Evolutionary conservation across 1,284 basidiomycete species (phyloP), one percentile per base, ranked within the genome.

Genomic region (Agaricales sp.): DNA sequence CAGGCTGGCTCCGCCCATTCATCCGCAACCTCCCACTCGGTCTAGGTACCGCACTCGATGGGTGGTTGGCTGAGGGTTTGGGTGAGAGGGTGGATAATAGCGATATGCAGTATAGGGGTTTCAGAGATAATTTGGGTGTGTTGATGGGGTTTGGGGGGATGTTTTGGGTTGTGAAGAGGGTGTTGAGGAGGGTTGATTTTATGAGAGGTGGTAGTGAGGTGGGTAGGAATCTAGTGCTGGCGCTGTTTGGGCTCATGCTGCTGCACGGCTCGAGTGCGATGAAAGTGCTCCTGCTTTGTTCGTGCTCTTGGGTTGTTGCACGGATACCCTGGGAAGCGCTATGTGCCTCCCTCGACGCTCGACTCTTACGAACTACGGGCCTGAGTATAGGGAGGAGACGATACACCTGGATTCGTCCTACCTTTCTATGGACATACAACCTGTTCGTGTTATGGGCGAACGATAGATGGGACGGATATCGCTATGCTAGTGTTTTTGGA

Each of bases 241-340:
- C 30, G n/a, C 61, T 75, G 8, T 84, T 85, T 56, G 82, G 88
- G 2, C 47, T 79, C n/a, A 51, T 81, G 16, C 80, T 77, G 2
- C 66, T 99, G n/a, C 95, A 98, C 62, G 96, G 96, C 22, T 65
- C 80, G n/a, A 90, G 87, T 56, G 66, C 77, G 1, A 37, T 94
- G 61, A 98, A 98, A 63, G 79, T 98, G 22, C 51, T 91, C 2
- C 39, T 70, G 22, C 86, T 97, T 48, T 64, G 96, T 12, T 61
- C 65, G 3, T 44, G 70, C 16, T 98, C 98, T 66, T 97, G 83
- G 60, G 53, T 55, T 16, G 72, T 94, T 20, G 77, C 78, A 4
- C 82, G 77, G 54, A n/a, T 35, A n/a, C 8, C 8, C 11, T 35
- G 30, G 30, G 30, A 35, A 35, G n/a, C 11, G 30, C n/a, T n/a